Base-by-base conservation (phyloP, 2,329 filamentous ascomycete species). In the Diaporthe aspalathi region DNA sequence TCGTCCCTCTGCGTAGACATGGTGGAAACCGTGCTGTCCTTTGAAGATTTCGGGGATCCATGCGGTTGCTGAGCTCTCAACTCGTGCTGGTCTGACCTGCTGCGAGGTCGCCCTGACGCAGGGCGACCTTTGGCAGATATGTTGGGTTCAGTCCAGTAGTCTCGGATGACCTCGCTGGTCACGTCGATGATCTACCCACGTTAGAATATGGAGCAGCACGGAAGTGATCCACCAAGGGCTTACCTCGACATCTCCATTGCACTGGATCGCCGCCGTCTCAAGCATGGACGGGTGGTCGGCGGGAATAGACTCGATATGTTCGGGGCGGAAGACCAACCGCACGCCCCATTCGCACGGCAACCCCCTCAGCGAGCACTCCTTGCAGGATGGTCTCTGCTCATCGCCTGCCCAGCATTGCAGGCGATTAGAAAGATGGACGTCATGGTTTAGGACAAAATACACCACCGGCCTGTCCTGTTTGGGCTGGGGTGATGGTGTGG, bases 321-420 rank as follows among this genome's bases (percentile, higher is more conserved):
- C 60, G 24, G 60, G 60, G n/a, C 60, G 60, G 29, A 65, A 65
- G n/a, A 65, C 60, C 6, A 65, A 32, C n/a, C 60, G 29, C 45
- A 65, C 60, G 2, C 60, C 60, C 60, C 60, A 65, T 65, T 65
- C 60, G 45, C 60, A 65, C n/a, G 60, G 60, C 45, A 65, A 14
- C 6, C 60, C 60, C 45, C 45, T 65, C 45, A 65, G 32, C 12
- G 60, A 65, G 45, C 60, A 65, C 60, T 65, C 60, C 60, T 65
- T 65, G 38, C 60, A 65, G 45, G 60, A 35, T 11, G 60, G 60
- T 22, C 60, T 50, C 20, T 65, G 60, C 60, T 65, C 60, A 35
- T 65, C 60, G 16, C 60, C 60, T 65, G n/a, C 29, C 50, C 60
- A 50, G 11, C 2, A 65, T 38, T n/a, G 29, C 20, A 50, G 20